Conservation (phyloP, 2,329 filamentous ascomycete genomes). For the Penicillium brasilianum region DNA sequence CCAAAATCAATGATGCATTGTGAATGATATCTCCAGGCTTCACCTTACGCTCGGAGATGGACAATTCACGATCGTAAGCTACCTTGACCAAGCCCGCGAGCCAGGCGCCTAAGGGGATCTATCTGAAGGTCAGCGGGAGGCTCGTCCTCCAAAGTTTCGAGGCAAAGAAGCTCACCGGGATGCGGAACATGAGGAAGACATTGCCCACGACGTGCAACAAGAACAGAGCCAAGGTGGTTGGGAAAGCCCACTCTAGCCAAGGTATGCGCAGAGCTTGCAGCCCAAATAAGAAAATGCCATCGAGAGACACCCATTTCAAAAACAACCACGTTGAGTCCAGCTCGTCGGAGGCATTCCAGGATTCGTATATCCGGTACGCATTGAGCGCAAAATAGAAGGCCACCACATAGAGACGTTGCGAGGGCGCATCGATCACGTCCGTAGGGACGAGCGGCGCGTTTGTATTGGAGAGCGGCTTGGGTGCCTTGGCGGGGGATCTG, state of each 20-base stretch:
- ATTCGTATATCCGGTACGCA: conserved; percentile 88
- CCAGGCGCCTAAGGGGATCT: conserved; percentile 77
- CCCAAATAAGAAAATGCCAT: conserved; percentile 84
- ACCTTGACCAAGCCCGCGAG: conserved; percentile 75
- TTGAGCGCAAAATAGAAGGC: conserved; percentile 77
- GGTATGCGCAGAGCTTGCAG: conserved; percentile 88
- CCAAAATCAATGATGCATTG: conserved; percentile 90
- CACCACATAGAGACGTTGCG: conserved; percentile 84
- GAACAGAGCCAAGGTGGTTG: conserved; percentile 73
- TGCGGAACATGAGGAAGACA: conserved; percentile 89
- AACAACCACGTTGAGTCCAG: conserved; percentile 88
- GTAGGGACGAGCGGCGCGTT: conserved; percentile 75
- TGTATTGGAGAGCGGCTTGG: conserved; percentile 28
- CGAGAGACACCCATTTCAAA: conserved; percentile 89
- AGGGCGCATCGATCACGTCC: conserved; percentile 82
- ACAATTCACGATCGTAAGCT: conserved; percentile 89
- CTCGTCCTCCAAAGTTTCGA: neutral
- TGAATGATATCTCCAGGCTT: conserved; percentile 86
- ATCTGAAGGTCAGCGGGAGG: conserved; percentile 10
- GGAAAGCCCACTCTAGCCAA: conserved; percentile 90
- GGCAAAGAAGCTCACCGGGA: conserved; percentile 63
- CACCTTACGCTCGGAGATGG: conserved; percentile 90
- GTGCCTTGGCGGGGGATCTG: conserved; percentile 29
- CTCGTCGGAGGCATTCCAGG: conserved; percentile 77
- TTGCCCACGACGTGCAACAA: conserved; percentile 73